Evolutionary conservation across 1,284 basidiomycete species (phyloP), one percentile per base, ranked within the genome.

Genomic region (Ustilago bromivora): DNA sequence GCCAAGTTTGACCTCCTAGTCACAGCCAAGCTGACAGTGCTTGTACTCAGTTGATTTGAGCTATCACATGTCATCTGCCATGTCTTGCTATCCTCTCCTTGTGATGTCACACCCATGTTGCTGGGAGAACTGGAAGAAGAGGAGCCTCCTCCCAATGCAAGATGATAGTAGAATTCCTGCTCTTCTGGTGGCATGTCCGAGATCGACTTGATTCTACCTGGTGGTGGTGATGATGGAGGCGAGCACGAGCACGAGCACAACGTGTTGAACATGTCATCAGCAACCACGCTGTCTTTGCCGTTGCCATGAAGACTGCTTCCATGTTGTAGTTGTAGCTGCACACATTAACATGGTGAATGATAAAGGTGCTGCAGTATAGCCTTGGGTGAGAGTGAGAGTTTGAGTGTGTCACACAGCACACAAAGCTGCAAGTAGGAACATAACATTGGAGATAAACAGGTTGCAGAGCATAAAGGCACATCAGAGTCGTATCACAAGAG

Each of bases 31-130:
- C 19, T 8, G 32, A 11, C 19, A 7, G 31, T 10, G 15, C 56
- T 53, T 12, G 15, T 40, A 5, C 28, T 34, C n/a, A 10, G n/a
- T 9, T 5, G 28, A 38, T 59, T 51, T 12, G 43, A 17, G 9
- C 31, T 54, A 6, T 70, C 57, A 67, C 72, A 75, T 4, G 72
- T 75, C 0, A 67, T 66, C 43, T 75, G 63, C 72, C 72, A 75
- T n/a, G 72, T 75, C 59, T 75, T 75, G 40, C 72, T 67, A 9
- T 52, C 43, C 7, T 46, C 70, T 38, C 67, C 64, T 8, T 67
- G 63, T 1, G 35, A 63, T 28, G 72, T 75, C 0, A 53, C 57
- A 0, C 72, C 67, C 6, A 32, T n/a, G 19, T 61, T 59, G 32
- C 17, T 40, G 12, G 52, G 43, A 10, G 55, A 46, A 46, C 43